These are phyloP conservation scores for Kwoniella shivajii DNA, from an alignment of 1,284 basidiomycete genomes.

Conservation along the genomic window DNA sequence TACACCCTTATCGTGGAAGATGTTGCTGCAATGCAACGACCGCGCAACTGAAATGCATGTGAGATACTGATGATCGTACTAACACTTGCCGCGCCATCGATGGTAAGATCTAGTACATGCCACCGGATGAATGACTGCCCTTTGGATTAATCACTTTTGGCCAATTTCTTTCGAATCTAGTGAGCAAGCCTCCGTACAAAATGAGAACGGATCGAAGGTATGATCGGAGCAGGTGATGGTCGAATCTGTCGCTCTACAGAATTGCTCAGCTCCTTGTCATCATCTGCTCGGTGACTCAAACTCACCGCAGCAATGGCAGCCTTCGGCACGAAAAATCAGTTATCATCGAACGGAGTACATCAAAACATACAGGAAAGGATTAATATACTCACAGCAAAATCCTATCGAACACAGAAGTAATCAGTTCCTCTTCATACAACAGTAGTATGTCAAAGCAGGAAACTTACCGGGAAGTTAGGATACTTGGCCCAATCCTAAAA, in stretches of 20 bases:
- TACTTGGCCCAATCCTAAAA: constrained; percentile 38
- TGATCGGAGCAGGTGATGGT: constrained; percentile 31
- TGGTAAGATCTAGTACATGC: constrained; percentile 35
- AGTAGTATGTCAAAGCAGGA: no score
- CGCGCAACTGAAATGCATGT: not conserved
- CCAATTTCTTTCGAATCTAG: constrained; percentile 41
- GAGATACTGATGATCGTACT: no score
- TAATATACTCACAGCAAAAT: constrained; percentile 20
- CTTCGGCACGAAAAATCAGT: not conserved
- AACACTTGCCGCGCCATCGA: not conserved
- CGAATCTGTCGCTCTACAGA: constrained; percentile 31
- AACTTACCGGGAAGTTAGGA: constrained; percentile 40
- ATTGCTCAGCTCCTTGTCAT: not conserved
- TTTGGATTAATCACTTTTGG: constrained; percentile 43
- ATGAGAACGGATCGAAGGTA: constrained; percentile 30
- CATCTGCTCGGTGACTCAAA: not conserved
- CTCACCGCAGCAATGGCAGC: constrained; percentile 24
- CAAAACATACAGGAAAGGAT: not conserved
- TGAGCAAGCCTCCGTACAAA: constrained; percentile 29
- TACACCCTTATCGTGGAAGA: no score
- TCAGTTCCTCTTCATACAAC: no score
- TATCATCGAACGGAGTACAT: not conserved
- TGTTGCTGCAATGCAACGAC: no score
- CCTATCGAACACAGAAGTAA: no score
- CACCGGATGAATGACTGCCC: constrained; percentile 21